Evolutionary conservation across 2,329 filamentous ascomycete genomes (phyloP).

Genomic region (Aspergillus ochraceus): DNA sequence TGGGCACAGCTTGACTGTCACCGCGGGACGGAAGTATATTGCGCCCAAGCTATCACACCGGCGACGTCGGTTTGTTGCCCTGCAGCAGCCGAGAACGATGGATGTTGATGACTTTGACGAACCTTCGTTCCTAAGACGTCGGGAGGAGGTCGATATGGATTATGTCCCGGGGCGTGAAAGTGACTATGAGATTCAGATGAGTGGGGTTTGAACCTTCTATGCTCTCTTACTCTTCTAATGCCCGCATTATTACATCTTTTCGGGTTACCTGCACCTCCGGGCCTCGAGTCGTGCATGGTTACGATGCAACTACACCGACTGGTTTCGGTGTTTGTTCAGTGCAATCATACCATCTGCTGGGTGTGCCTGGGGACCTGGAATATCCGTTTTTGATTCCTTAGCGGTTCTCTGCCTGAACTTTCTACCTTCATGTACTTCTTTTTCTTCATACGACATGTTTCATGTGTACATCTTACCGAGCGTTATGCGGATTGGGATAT

Average conservation of each 20-base stretch:
- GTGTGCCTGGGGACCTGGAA: not conserved
- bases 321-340: slow-evolving; percentile 4
- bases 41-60: slow-evolving; percentile 32
- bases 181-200: slow-evolving; percentile 30
- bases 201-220: slow-evolving; percentile 28
- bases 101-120: slow-evolving; percentile 48
- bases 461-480: not conserved
- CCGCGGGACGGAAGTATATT: slow-evolving; percentile 31
- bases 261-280: not conserved
- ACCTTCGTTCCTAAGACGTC: slow-evolving; percentile 43
- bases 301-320: slow-evolving; percentile 2
- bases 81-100: slow-evolving; percentile 21
- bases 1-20: slow-evolving; percentile 16
- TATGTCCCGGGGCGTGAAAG: slow-evolving; percentile 11
- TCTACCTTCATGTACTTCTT: not conserved
- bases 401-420: not conserved
- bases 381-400: not conserved
- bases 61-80: slow-evolving; percentile 23
- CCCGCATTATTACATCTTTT: not conserved
- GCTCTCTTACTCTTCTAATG: not conserved
- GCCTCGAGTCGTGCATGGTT: not conserved
- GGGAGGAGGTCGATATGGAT: slow-evolving; percentile 40
- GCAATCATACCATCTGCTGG: not conserved
- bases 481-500: not conserved
- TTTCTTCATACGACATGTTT: not conserved